A percentile compares a stretch with the other conserved stretches of the same genome.
phyloP scores from a whole-genome alignment of 176 grass and related monocot genomes.

The Zizania latifolia region DNA sequence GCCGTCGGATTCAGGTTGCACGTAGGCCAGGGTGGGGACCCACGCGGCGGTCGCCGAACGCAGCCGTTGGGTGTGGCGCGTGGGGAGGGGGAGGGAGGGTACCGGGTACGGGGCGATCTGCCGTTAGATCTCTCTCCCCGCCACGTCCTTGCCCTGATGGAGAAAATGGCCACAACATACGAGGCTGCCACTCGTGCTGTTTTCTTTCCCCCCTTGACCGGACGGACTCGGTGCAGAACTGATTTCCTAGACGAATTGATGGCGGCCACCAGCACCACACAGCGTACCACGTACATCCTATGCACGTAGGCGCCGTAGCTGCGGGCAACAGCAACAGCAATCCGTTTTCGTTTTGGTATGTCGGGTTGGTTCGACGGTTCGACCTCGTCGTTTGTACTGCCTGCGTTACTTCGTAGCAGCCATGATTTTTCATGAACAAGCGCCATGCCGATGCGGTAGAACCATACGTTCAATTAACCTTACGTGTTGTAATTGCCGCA shows the following conservation, averaged over 20 bases:
- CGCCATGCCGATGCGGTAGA: too few species aligned
- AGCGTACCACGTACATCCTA: neutral
- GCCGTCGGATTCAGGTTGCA: constrained; percentile 20
- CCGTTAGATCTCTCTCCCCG: constrained; percentile 27
- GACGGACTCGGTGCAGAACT: neutral
- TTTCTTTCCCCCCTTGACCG: constrained; percentile 25
- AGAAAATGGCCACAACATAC: neutral
- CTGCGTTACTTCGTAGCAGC: too few species aligned
- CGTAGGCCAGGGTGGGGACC: neutral
- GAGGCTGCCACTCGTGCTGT: too few species aligned
- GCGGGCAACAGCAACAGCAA: too few species aligned
- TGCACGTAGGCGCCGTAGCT: too few species aligned
- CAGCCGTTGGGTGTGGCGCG: neutral
- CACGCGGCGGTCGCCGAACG: neutral
- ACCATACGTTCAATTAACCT: too few species aligned
- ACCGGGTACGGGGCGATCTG: constrained; percentile 32
- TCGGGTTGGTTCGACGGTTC: too few species aligned
- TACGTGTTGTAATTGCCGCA: too few species aligned
- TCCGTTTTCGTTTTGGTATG: too few species aligned
- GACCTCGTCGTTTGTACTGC: too few species aligned
- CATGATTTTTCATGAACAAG: too few species aligned
- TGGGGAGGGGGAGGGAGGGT: too few species aligned
- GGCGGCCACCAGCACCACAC: neutral
- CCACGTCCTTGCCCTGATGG: neutral
- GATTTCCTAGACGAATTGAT: constrained; percentile 20